Evolutionary conservation across 2,329 filamentous ascomycete genomes (phyloP).

Genomic region (Ramichloridium luteum): DNA sequence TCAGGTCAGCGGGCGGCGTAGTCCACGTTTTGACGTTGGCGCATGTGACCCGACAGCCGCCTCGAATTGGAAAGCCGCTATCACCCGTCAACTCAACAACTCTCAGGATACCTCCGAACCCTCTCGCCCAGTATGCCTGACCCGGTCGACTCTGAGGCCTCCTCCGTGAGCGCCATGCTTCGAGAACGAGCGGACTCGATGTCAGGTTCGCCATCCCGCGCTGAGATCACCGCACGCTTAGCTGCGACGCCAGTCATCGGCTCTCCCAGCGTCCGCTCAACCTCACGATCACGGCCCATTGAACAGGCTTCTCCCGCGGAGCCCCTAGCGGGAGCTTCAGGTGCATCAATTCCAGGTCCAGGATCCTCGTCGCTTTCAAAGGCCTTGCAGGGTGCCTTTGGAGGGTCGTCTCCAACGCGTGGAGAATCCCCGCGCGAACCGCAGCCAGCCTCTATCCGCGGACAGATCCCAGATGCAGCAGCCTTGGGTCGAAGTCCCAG

Average conservation of each 20-base stretch:
- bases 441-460: constrained; percentile 74
- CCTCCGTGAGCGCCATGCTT: too few species aligned
- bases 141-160: too few species aligned
- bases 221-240: constrained; percentile 27
- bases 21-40: too few species aligned
- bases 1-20: too few species aligned
- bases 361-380: constrained; percentile 80
- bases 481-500: constrained; percentile 38
- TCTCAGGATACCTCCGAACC: too few species aligned
- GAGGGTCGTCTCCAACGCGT: constrained; percentile 56
- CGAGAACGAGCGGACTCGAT: constrained; percentile 2
- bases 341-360: constrained; percentile 55
- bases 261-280: constrained; percentile 13
- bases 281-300: constrained; percentile 11
- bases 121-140: too few species aligned
- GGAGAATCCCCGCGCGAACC: constrained; percentile 49
- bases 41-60: too few species aligned
- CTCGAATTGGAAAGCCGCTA: too few species aligned
- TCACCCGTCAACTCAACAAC: too few species aligned
- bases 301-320: constrained; percentile 46
- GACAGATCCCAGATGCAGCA: constrained; percentile 28
- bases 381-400: constrained; percentile 65
- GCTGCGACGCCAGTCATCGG: constrained; percentile 17
- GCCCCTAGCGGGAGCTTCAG: constrained; percentile 48
- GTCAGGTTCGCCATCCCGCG: constrained; percentile 32